Evolutionary conservation across 2,329 filamentous ascomycete species (phyloP).

Genomic region (Pseudogymnoascus sp.): DNA sequence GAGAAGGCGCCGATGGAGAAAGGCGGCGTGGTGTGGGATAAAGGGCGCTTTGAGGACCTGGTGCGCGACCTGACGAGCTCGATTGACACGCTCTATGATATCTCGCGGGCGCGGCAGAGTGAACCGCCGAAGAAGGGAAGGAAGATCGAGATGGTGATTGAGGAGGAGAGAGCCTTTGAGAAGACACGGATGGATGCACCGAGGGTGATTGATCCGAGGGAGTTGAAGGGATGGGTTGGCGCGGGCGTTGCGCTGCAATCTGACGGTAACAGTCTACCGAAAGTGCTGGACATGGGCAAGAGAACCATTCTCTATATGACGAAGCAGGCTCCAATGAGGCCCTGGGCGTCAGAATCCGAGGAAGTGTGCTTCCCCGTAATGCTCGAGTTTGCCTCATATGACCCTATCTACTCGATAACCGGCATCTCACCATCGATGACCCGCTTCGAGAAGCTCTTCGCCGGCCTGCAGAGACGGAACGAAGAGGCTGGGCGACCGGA

Average conservation of each 20-base stretch:
- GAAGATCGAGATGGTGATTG: slow-evolving; percentile 21
- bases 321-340: not conserved
- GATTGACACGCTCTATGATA: slow-evolving; percentile 72
- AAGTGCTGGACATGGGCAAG: slow-evolving; percentile 17
- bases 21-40: slow-evolving; percentile 58
- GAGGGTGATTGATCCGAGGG: slow-evolving; percentile 48
- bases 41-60: slow-evolving; percentile 66
- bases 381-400: slow-evolving; percentile 64
- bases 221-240: not conserved
- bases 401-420: slow-evolving; percentile 54
- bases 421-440: slow-evolving; percentile 59
- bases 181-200: slow-evolving; percentile 56
- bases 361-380: slow-evolving; percentile 42
- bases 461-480: slow-evolving; percentile 48
- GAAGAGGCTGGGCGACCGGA: slow-evolving; percentile 49
- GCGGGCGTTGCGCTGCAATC: not conserved
- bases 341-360: not conserved
- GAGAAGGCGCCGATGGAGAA: slow-evolving; percentile 45
- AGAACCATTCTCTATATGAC: slow-evolving; percentile 21
- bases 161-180: slow-evolving; percentile 40
- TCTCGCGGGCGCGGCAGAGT: slow-evolving; percentile 55
- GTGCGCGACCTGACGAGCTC: slow-evolving; percentile 68
- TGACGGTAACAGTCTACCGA: not conserved
- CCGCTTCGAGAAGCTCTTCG: slow-evolving; percentile 57
- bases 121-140: slow-evolving; percentile 7